Conservation (phyloP, 2,329 filamentous ascomycete genomes). For the Fusarium sp. region DNA sequence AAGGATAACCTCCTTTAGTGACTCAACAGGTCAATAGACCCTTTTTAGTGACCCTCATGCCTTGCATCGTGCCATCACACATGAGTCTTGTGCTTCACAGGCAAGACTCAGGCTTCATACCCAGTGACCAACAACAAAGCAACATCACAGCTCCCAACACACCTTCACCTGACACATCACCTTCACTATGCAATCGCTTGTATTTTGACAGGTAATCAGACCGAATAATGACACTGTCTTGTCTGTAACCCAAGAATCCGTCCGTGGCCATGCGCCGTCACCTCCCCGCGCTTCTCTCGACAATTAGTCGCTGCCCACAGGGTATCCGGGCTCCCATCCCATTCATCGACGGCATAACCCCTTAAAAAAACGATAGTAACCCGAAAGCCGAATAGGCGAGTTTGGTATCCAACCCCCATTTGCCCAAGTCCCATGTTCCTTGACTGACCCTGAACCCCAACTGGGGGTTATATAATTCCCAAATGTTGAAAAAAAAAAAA, state of each 20-base stretch:
- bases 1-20: neutral
- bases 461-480: conserved; percentile 28
- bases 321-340: conserved; percentile 38
- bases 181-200: conserved; percentile 13
- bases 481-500: neutral
- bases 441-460: conserved; percentile 23
- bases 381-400: conserved; percentile 20
- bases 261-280: conserved; percentile 23
- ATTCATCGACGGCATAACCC: conserved; percentile 42
- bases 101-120: neutral
- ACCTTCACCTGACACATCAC: neutral
- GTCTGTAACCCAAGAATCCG: conserved; percentile 28
- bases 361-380: conserved; percentile 34
- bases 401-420: conserved; percentile 35
- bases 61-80: neutral
- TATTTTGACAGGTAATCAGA: conserved; percentile 35
- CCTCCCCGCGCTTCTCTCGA: conserved; percentile 26
- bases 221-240: conserved; percentile 18
- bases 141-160: neutral
- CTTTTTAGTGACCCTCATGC: neutral
- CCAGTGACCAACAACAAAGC: neutral
- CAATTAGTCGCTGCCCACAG: conserved; percentile 43
- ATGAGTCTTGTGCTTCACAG: neutral
- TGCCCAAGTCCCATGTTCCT: conserved; percentile 25
- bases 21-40: neutral